Conservation (phyloP, 129 eudicot species). For the Lactuca sativa region DNA sequence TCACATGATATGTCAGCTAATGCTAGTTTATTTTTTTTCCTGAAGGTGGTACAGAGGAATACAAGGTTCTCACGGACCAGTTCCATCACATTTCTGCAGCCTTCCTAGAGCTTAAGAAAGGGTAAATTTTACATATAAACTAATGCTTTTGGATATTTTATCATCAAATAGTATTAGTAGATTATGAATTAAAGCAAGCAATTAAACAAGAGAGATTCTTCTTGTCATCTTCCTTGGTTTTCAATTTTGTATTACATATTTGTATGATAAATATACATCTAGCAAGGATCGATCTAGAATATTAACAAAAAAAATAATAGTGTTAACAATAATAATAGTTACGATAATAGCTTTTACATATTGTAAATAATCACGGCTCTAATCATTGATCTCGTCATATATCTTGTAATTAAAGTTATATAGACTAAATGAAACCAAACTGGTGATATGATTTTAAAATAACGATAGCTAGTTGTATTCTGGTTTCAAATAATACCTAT, state of each 20-base stretch:
- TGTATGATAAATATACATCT: background rate
- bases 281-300: background rate
- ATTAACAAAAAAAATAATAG: too few relatives aligned
- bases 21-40: slow-evolving; percentile 9
- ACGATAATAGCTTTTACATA: too few relatives aligned
- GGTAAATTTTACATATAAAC: slow-evolving; percentile 41
- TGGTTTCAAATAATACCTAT: too few relatives aligned
- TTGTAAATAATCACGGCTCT: too few relatives aligned
- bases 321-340: too few relatives aligned
- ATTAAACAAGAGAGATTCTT: slow-evolving; percentile 18
- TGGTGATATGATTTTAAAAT: too few relatives aligned
- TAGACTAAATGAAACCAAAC: too few relatives aligned
- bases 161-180: background rate
- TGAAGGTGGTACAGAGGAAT: slow-evolving; percentile 90
- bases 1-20: slow-evolving; percentile 1
- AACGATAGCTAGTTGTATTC: too few relatives aligned
- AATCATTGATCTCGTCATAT: too few relatives aligned
- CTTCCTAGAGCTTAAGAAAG: slow-evolving; percentile 75
- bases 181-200: background rate
- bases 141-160: slow-evolving; percentile 1
- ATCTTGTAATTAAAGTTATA: too few relatives aligned
- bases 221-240: slow-evolving; percentile 14
- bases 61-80: slow-evolving; percentile 97
- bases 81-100: slow-evolving; percentile 93
- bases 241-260: slow-evolving; percentile 15